A percentile compares a stretch with the other conserved stretches of the same genome.
phyloP scores from a whole-genome alignment of 768 basidiomycete genomes.

The Hygrocybe coccinea region DNA sequence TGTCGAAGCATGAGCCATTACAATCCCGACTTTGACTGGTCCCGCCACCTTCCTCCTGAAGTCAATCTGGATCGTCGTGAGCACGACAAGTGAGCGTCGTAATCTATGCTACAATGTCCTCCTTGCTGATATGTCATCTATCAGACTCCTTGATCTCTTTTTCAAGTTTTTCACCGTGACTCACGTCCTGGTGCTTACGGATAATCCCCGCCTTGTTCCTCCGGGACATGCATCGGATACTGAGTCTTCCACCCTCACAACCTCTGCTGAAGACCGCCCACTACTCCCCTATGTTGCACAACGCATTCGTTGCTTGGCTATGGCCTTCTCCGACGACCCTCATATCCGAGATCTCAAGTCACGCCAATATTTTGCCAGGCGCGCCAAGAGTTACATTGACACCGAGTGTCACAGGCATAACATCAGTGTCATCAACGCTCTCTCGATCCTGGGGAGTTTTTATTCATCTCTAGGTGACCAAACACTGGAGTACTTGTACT shows the following conservation, averaged over 20 bases:
- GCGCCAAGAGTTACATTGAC: conserved; percentile 45
- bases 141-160: conserved; percentile 40
- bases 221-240: conserved; percentile 43
- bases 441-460: conserved; percentile 41
- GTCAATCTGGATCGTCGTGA: conserved; percentile 41
- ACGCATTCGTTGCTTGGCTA: conserved; percentile 50
- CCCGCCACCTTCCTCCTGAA: conserved; percentile 40
- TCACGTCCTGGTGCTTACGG: conserved; percentile 47
- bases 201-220: conserved; percentile 47
- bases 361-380: conserved; percentile 38
- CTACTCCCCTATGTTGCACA: conserved; percentile 72
- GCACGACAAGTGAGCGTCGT: conserved; percentile 37
- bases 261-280: conserved; percentile 45
- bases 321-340: conserved; percentile 43
- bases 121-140: not conserved
- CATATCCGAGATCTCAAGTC: conserved; percentile 39
- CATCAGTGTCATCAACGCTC: conserved; percentile 41
- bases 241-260: conserved; percentile 35
- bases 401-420: conserved; percentile 43
- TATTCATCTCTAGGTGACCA: conserved; percentile 46
- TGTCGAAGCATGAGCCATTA: conserved; percentile 30
- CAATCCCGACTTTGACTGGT: conserved; percentile 48
- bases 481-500: conserved; percentile 44
- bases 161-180: conserved; percentile 50
- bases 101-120: not conserved